Base-by-base conservation (phyloP, 495 filamentous ascomycete genomes). In the Mytilinidion resinicola region DNA sequence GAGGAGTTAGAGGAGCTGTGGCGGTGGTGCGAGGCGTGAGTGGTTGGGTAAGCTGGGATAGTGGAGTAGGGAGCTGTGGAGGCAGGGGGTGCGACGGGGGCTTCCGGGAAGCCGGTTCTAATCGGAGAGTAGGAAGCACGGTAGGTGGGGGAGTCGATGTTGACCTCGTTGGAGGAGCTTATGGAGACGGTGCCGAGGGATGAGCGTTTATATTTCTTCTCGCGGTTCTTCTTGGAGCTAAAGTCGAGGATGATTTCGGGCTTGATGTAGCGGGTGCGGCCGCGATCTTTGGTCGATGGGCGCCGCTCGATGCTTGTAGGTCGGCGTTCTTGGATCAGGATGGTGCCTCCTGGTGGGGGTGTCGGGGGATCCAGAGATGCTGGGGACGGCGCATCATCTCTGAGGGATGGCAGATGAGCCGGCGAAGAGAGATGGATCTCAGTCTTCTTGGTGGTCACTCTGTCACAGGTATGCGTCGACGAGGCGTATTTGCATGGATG, bases 1-100 rank as follows among this genome's bases (percentile, higher is more conserved):
- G 62, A 65, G 37, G 62, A 65, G 20, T 54, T 47, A 19, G 62
- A 65, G 0, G 62, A 65, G 9, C 50, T 61, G 46, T 65, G 58
- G 51, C 62, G 58, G 53, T 49, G 46, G 21, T 65, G 61, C 43
- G 19, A 14, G 21, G 46, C 14, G 14, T 19, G 20, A 9, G 17
- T n/a, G 1, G 20, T 46, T 39, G n/a, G 62, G 53, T 19, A 55
- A 36, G 51, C 55, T 12, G 38, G 47, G 30, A 54, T 44, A 15
- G 58, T 61, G 20, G 33, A 47, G 51, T 58, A 65, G 9, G 19
- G 50, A 5, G 53, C 36, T 41, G 15, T 39, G 34, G 57, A n/a
- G 37, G 35, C n/a, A 53, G 41, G 8, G 9, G 47, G 37, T 54
- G 49, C 15, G 42, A 59, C 49, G 11, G 62, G 36, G 44, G 49